Evolutionary conservation across 2,329 filamentous ascomycete genomes (phyloP), one percentile per base, ranked within the genome.

Genomic region (Trichoderma aggressivum): DNA sequence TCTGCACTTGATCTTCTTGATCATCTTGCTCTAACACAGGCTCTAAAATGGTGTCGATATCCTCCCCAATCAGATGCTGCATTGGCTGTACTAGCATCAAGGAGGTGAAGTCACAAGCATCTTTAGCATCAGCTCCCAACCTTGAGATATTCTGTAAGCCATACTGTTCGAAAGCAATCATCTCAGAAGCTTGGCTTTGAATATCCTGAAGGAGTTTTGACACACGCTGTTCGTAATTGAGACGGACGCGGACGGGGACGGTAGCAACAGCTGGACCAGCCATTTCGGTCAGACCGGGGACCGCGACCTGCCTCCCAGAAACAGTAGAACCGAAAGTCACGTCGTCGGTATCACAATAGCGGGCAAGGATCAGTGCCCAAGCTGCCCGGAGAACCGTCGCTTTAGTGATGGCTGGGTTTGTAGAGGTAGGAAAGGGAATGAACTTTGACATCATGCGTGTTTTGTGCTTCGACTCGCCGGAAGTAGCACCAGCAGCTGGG

Each of bases 301-400:
- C 69, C 6, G 67, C 24, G 8, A 73, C 73, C 30, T 75, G 66
- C 10, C 74, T 69, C 53, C 74, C 73, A 24, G 74, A 74, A 18
- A 75, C 60, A 1, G 72, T 73, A 43, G 70, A 60, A 1, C 70
- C 71, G 21, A 73, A 73, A 7, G 58, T 30, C 7, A 71, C 69
- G 26, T 73, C 71, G 14, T 73, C 26, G 2, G 43, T 53, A 53
- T 71, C 70, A 7, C 61, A 68, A 14, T 73, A 69, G 8, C 70
- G 70, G 1, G 69, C 71, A 21, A 73, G 39, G 5, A 71, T 66
- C 0, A 71, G n/a, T 1, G 76, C 78, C 78, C 78, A 80, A 2
- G 78, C 78, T 0, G 77, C 76, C 6, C 75, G 75, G 10, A 79
- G 59, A 11, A 77, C 30, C 1, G 74, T 73, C 8, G 76, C 73